Evolutionary conservation across 2,329 filamentous ascomycete genomes (phyloP).

Genomic region (Fonsecaea pedrosoi): DNA sequence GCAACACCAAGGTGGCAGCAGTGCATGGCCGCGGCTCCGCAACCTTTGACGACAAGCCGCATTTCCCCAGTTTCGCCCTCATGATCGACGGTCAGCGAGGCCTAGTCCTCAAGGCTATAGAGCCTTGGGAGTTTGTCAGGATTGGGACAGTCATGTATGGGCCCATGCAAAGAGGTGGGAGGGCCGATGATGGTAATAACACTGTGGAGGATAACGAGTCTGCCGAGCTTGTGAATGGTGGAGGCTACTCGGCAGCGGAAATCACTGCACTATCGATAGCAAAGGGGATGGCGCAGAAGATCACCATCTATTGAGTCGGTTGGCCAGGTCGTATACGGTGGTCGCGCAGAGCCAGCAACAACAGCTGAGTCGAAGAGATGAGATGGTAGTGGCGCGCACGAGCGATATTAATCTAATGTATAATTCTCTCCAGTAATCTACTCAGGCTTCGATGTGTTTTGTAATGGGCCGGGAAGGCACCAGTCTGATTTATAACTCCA

Average conservation of each 20-base stretch:
- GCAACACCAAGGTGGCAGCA: background rate
- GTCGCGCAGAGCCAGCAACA: background rate
- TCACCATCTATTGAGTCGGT: background rate
- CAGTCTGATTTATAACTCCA: no score
- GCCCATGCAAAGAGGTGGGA: background rate
- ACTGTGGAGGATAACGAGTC: background rate
- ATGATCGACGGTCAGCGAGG: background rate
- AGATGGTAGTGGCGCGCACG: background rate
- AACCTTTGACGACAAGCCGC: background rate
- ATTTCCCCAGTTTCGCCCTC: background rate
- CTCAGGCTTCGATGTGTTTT: no score
- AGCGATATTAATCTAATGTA: no score
- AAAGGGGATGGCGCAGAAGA: background rate
- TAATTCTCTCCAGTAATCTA: no score
- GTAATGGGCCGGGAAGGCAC: no score
- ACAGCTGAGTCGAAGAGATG: background rate
- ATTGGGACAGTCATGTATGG: background rate
- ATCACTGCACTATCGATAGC: background rate
- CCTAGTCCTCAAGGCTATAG: background rate
- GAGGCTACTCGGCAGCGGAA: background rate
- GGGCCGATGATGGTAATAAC: background rate
- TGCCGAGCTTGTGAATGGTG: background rate
- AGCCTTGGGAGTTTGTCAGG: conserved; percentile 4
- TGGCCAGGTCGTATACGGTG: background rate
- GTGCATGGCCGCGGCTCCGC: background rate